These are phyloP conservation scores for Kodamaea arcana DNA, from an alignment of 1,139 yeast genomes.

Conservation along the genomic window DNA sequence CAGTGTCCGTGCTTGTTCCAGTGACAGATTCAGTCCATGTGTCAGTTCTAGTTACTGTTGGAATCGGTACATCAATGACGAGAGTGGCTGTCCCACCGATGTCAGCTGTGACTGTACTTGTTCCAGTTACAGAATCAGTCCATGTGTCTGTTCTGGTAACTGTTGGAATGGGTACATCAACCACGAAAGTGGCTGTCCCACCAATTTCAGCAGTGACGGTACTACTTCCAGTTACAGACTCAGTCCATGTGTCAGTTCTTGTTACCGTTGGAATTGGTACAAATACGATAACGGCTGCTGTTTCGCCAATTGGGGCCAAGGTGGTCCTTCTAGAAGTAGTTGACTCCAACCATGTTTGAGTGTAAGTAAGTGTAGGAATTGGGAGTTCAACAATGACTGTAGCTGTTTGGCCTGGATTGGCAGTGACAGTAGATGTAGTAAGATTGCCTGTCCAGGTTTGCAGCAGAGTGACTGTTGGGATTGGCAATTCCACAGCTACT, in stretches of 20 bases:
- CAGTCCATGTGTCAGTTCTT: conserved; percentile 6
- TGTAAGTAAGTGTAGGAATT: conserved; percentile 12
- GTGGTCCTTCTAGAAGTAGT: conserved; percentile 1
- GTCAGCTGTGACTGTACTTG: conserved; percentile 6
- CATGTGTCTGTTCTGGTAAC: conserved; percentile 6
- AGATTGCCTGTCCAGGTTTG: conserved; percentile 10
- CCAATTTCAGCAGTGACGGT: conserved; percentile 8
- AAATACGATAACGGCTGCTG: conserved; percentile 5
- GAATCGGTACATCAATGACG: conserved; percentile 16
- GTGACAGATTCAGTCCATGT: conserved; percentile 14
- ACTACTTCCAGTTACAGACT: conserved; percentile 2
- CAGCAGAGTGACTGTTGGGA: conserved; percentile 6
- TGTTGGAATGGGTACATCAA: conserved; percentile 15
- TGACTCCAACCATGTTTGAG: conserved; percentile 10
- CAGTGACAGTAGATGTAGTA: conserved; percentile 4
- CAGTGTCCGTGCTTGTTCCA: conserved; percentile 1
- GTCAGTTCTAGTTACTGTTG: conserved; percentile 7
- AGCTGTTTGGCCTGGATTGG: conserved; percentile 14
- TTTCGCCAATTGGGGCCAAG: conserved; percentile 1
- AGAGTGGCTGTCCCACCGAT: conserved; percentile 14
- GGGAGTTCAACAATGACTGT: conserved; percentile 17
- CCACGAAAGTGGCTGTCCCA: conserved; percentile 14
- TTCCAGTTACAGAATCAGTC: conserved; percentile 4
- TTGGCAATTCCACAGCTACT: not conserved
- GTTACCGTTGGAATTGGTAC: conserved; percentile 8